Evolutionary conservation across 2,329 filamentous ascomycete genomes (phyloP).

Genomic region (Diatrype stigma): DNA sequence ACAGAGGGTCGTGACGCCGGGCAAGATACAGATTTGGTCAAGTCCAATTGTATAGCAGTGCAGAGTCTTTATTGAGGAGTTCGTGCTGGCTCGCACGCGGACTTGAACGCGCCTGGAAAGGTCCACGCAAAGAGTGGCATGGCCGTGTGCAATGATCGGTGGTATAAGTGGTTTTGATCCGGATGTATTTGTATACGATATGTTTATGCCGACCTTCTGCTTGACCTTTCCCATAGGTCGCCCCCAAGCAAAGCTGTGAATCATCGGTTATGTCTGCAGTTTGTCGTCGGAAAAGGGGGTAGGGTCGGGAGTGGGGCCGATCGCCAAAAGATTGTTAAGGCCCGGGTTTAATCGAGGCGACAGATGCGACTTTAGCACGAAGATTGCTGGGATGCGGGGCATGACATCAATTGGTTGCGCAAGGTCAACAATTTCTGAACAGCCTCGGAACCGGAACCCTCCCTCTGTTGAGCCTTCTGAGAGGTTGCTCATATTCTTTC

Average conservation of each 20-base stretch:
- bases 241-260: neutral
- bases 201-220: too few species aligned
- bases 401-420: constrained; percentile 11
- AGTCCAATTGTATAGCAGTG: too few species aligned
- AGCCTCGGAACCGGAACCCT: neutral
- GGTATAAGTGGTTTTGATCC: too few species aligned
- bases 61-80: too few species aligned
- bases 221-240: neutral
- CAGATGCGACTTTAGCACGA: neutral
- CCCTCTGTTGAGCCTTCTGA: neutral
- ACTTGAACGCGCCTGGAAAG: too few species aligned
- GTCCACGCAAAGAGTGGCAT: too few species aligned
- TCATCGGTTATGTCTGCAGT: constrained; percentile 2
- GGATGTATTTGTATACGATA: too few species aligned
- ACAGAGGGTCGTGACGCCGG: too few species aligned
- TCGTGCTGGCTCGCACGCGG: too few species aligned
- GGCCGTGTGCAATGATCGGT: too few species aligned
- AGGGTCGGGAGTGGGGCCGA: constrained; percentile 16
- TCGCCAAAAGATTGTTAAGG: constrained; percentile 18
- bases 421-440: neutral
- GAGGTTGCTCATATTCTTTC: neutral
- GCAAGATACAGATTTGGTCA: too few species aligned
- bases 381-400: constrained; percentile 16
- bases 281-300: constrained; percentile 7
- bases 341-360: constrained; percentile 14